Base-by-base conservation (phyloP, 768 basidiomycete species). In the Tylopilus intermedius region DNA sequence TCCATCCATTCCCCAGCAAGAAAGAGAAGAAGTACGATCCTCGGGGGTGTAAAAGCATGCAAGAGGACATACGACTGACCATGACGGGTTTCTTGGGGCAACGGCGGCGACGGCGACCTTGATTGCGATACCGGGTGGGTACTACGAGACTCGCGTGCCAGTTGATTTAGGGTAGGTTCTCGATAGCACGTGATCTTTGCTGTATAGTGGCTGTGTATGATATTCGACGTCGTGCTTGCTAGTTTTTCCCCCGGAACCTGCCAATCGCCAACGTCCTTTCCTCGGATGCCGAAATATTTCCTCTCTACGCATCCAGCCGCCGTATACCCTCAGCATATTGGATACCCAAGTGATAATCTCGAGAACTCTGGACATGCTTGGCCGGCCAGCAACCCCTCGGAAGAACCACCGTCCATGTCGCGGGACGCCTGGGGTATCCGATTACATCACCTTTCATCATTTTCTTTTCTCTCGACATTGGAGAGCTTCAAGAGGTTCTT, bases 1-100 rank as follows among this genome's bases (percentile, higher is more conserved):
- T 71, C 68, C 68, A 68, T 29, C 67, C 30, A 3, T 30, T 58
- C 62, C 59, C 45, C 47, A 48, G 50, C 22, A 44, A 38, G 22
- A 50, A 27, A 44, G 6, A 15, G 7, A 38, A 3, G 18, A 33
- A 48, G 15, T 43, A 48, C 10, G 22, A 14, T 38, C 40, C 38
- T 9, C 5, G 22, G 27, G 10, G 50, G 27, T 30, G 7, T 14
- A 21, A 21, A 30, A 45, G 32, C 2, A 44, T n/a, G 49, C 27
- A 2, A 30, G 18, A 27, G 55, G 50, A 58, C 35, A 48, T 49
- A 30, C 22, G 24, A 70, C 68, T 70, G 35, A 70, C 68, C 68
- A 70, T 70, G 54, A 51, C 67, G 59, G 43, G 45, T 54, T 57
- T 63, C 61, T 71, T 69, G 68, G 63, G 52, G 62, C 32, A 44